Percentiles rank a stretch among this genome's conserved stretches.
phyloP scores from a whole-genome alignment of 2,329 filamentous ascomycete genomes.

The Exophiala calicioides region DNA sequence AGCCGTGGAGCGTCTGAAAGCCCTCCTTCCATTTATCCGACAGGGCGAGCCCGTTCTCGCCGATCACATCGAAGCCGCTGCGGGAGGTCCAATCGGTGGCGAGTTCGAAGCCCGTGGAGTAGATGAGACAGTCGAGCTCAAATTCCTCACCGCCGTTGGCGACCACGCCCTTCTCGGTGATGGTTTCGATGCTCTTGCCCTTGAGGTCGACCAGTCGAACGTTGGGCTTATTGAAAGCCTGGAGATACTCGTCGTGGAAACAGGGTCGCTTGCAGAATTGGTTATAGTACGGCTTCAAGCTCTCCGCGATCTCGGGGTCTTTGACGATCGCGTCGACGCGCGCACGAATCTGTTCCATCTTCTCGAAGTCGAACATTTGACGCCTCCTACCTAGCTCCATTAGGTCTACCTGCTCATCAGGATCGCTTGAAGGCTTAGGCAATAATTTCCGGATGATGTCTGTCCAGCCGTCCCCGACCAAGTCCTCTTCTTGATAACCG shows the following conservation, averaged over 20 bases:
- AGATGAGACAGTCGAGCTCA: conserved; percentile 51
- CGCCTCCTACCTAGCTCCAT: too few species aligned
- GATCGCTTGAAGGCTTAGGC: too few species aligned
- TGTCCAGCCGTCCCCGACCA: too few species aligned
- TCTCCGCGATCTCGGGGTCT: conserved; percentile 53
- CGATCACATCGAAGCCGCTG: conserved; percentile 28
- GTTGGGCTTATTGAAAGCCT: conserved; percentile 59
- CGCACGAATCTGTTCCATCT: too few species aligned
- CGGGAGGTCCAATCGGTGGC: not conserved
- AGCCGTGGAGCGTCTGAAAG: conserved; percentile 9
- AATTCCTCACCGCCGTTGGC: conserved; percentile 52
- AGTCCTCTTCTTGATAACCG: too few species aligned
- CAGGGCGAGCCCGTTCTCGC: conserved; percentile 28
- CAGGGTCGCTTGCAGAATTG: conserved; percentile 64
- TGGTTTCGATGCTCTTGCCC: conserved; percentile 51
- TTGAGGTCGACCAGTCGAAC: conserved; percentile 63
- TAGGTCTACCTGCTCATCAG: too few species aligned
- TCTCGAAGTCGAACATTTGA: too few species aligned
- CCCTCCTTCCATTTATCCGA: conserved; percentile 31
- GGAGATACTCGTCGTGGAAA: conserved; percentile 62
- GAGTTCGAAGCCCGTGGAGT: conserved; percentile 47
- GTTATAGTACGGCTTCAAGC: conserved; percentile 61
- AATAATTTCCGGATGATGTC: too few species aligned
- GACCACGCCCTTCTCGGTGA: conserved; percentile 52
- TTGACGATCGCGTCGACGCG: too few species aligned